These are phyloP conservation scores for Penicillium sp. DNA, from an alignment of 2,329 filamentous ascomycete genomes.

Conservation along the genomic window DNA sequence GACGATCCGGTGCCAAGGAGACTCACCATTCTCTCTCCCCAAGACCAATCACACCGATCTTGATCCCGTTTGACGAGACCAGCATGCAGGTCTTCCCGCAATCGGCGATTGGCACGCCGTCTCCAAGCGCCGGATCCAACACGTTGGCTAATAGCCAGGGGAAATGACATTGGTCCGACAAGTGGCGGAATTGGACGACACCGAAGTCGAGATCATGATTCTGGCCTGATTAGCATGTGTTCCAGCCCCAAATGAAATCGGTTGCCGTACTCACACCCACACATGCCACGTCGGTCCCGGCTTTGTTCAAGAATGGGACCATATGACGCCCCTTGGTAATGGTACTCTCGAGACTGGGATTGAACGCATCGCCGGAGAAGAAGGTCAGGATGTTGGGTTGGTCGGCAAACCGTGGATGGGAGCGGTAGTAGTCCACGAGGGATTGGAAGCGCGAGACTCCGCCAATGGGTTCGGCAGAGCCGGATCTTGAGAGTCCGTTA, in stretches of 20 bases:
- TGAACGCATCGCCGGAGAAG: constrained; percentile 91
- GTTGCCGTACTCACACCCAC: constrained; percentile 60
- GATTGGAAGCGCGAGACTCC: constrained; percentile 77
- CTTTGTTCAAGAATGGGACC: constrained; percentile 75
- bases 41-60: constrained; percentile 77
- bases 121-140: constrained; percentile 74
- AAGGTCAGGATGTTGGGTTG: constrained; percentile 68
- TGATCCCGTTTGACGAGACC: constrained; percentile 75
- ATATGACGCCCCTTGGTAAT: constrained; percentile 89
- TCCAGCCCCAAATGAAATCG: constrained; percentile 1
- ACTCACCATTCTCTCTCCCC: constrained; percentile 74
- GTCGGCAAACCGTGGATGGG: constrained; percentile 55
- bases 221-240: constrained; percentile 38
- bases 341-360: constrained; percentile 81
- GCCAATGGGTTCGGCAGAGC: constrained; percentile 75
- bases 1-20: too few species aligned
- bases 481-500: constrained; percentile 40
- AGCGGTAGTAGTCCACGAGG: constrained; percentile 68
- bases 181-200: constrained; percentile 69
- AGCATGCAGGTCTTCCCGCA: constrained; percentile 71
- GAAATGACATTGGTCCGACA: constrained; percentile 71
- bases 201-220: constrained; percentile 95
- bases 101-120: constrained; percentile 68
- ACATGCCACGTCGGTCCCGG: constrained; percentile 75
- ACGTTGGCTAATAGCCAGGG: constrained; percentile 90